These are phyloP conservation scores for Yamadazyma dendronema DNA, from an alignment of 1,139 yeast species.

Conservation along the genomic window DNA sequence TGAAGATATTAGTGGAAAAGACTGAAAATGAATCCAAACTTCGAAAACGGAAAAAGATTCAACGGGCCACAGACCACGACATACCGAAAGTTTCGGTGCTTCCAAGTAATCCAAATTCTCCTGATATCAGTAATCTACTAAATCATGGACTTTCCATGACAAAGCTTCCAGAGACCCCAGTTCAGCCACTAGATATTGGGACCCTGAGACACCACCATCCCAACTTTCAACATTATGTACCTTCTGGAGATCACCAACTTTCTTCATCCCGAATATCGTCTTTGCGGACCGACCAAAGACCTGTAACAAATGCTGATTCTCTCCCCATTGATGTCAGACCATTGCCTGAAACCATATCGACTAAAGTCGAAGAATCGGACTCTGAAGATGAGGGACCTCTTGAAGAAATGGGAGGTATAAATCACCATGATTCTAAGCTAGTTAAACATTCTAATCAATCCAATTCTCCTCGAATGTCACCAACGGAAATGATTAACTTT, in stretches of 20 bases:
- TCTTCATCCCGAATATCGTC: too few relatives aligned
- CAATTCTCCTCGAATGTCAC: neutral
- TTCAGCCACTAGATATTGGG: too few relatives aligned
- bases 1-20: conserved; percentile 21
- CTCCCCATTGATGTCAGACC: too few relatives aligned
- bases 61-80: too few relatives aligned
- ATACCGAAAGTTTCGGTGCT: neutral
- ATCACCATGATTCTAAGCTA: neutral
- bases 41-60: conserved; percentile 28
- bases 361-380: conserved; percentile 1
- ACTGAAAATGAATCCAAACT: conserved; percentile 34
- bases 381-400: neutral
- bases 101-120: conserved; percentile 8
- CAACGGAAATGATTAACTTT: conserved; percentile 3
- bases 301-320: too few relatives aligned
- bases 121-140: conserved; percentile 8
- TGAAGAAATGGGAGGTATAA: conserved; percentile 3
- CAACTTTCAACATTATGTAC: neutral
- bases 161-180: too few relatives aligned
- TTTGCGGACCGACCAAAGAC: too few relatives aligned
- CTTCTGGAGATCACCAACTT: neutral
- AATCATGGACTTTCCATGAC: conserved; percentile 5
- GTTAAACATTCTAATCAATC: neutral
- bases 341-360: neutral
- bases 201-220: neutral